Evolutionary conservation across 257 asterid species (phyloP), one percentile per base, ranked within the genome.

Genomic region (Jacaranda copaia): DNA sequence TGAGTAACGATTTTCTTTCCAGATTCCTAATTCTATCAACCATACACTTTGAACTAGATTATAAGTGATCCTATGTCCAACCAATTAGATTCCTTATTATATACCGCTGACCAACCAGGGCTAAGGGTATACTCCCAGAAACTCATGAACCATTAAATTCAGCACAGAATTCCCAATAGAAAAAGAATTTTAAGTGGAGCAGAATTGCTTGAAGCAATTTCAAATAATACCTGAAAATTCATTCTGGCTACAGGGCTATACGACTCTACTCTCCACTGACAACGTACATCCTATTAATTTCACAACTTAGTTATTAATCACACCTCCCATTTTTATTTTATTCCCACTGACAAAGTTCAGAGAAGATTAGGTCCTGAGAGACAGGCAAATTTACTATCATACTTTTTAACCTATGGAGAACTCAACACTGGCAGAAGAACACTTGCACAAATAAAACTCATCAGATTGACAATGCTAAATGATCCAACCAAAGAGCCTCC

Each of bases 11-110:
- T 59, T 69, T 61, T 52, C 18, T 75, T 65, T 14, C 39, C 66
- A 75, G 64, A 75, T 52, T 40, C 46, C 51, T 51, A 39, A 5
- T 38, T 64, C 60, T 63, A 62, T 52, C 42, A 64, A 74, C 16
- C 15, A 61, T 14, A 13, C 14, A n/a, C 14, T 12, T n/a, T 20
- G 13, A 75, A 48, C 18, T 46, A 63, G 73, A 65, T 55, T 51
- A 18, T 19, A 43, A 52, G 43, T 5, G 51, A 15, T 40, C 53
- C 40, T 64, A 39, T 51, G 35, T 38, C 32, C n/a, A 36, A 6
- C 64, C 36, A 60, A 32, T 73, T 74, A 9, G 32, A 61, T 46
- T 61, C 57, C 18, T 18, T 19, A 38, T 13, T 40, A 13, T 10
- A 25, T 7, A 20, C 19, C 6, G 59, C 59, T 8, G 13, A 68